Evolutionary conservation across 306 rosid species (phyloP).

Genomic region (Castanopsis chinensis): DNA sequence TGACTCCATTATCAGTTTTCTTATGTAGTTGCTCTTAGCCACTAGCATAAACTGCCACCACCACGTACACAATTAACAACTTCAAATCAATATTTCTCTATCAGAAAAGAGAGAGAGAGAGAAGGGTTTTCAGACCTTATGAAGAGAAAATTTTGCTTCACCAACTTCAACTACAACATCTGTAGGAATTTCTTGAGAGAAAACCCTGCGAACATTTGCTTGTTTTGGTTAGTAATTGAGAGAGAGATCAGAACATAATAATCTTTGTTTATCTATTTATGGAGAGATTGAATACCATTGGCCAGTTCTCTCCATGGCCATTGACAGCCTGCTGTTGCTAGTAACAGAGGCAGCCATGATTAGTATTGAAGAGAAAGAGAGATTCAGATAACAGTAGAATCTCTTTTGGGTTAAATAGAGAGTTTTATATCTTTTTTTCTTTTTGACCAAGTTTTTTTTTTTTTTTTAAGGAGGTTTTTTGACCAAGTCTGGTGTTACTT

Average conservation of each 20-base stretch:
- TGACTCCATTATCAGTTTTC: slow-evolving; percentile 67
- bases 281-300: slow-evolving; percentile 51
- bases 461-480: background rate
- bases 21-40: slow-evolving; percentile 79
- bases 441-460: background rate
- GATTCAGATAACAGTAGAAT: background rate
- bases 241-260: too few species aligned
- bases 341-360: slow-evolving; percentile 46
- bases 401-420: background rate
- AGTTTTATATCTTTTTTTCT: background rate
- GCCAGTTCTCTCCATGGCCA: slow-evolving; percentile 92
- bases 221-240: too few species aligned
- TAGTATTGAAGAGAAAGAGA: slow-evolving; percentile 4
- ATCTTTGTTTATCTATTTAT: background rate
- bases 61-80: background rate
- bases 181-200: slow-evolving; percentile 73
- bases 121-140: slow-evolving; percentile 51
- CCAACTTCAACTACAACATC: slow-evolving; percentile 71
- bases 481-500: background rate
- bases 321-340: slow-evolving; percentile 43
- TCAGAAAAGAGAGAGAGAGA: too few species aligned
- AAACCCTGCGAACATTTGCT: slow-evolving; percentile 47
- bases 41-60: slow-evolving; percentile 71
- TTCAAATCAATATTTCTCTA: background rate
- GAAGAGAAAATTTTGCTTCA: slow-evolving; percentile 72